A percentile compares a stretch with the other conserved stretches of the same genome.
Conservation (phyloP, 2,329 filamentous ascomycete genomes). For the Ceratocystis alfenasii region DNA sequence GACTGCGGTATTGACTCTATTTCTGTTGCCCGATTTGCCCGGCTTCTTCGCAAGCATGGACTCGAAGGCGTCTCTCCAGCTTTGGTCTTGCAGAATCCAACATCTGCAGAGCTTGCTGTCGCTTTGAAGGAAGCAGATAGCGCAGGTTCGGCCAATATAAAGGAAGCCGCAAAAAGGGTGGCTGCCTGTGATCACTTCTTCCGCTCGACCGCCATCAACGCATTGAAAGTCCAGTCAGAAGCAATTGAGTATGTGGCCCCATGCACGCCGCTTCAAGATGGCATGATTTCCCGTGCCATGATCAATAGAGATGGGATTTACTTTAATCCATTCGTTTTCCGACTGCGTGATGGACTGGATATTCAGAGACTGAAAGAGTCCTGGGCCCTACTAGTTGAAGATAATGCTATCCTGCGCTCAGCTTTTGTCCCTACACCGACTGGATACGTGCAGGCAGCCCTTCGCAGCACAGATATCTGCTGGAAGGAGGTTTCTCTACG, state of each 20-base stretch:
- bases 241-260: conserved; percentile 64
- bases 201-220: conserved; percentile 38
- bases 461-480: conserved; percentile 33
- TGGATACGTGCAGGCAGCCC: conserved; percentile 62
- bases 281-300: conserved; percentile 63
- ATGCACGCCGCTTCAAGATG: conserved; percentile 76
- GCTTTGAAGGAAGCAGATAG: conserved; percentile 27
- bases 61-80: conserved; percentile 51
- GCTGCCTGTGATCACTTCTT: conserved; percentile 53
- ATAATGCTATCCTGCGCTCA: conserved; percentile 57
- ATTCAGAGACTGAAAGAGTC: conserved; percentile 39
- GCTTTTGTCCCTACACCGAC: conserved; percentile 60
- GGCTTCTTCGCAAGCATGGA: conserved; percentile 50
- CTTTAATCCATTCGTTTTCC: conserved; percentile 62
- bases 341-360: conserved; percentile 38
- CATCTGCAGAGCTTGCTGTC: conserved; percentile 37
- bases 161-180: conserved; percentile 44
- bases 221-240: conserved; percentile 38
- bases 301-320: conserved; percentile 47
- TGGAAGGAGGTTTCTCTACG: conserved; percentile 34
- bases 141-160: background rate
- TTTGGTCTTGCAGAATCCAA: conserved; percentile 51
- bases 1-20: conserved; percentile 84
- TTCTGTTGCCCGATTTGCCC: conserved; percentile 59
- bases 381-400: conserved; percentile 43